A percentile compares a stretch with the other conserved stretches of the same genome.
These are phyloP conservation scores for Kuraishia piskuri DNA, from an alignment of 805 yeast species.

Conservation along the genomic window DNA sequence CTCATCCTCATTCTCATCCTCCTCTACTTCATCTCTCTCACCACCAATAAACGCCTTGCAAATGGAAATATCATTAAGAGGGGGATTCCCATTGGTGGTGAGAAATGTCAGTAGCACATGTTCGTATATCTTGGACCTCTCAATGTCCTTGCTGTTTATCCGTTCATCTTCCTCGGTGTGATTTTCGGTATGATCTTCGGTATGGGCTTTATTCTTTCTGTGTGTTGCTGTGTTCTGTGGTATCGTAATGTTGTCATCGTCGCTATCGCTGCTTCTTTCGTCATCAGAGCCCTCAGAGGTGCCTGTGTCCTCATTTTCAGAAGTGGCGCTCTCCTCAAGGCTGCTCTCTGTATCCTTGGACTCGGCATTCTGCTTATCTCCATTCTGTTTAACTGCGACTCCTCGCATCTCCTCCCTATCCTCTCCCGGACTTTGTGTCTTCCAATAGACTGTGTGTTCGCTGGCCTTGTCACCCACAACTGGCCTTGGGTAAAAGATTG, in stretches of 20 bases:
- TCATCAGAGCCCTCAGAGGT: no score
- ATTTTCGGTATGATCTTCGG: slow-evolving; percentile 1
- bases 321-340: background rate
- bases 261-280: background rate
- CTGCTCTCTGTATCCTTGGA: background rate
- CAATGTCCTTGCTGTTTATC: slow-evolving; percentile 15
- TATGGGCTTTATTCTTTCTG: background rate
- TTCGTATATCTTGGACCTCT: slow-evolving; percentile 17
- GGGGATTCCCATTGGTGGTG: slow-evolving; percentile 10
- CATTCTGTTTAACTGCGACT: no score
- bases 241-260: background rate
- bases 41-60: background rate
- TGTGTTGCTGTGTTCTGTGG: background rate
- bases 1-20: background rate
- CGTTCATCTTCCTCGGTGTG: slow-evolving; percentile 11
- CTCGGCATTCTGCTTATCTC: background rate
- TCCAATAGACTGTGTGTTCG: background rate
- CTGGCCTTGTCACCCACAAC: background rate
- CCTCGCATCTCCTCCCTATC: no score
- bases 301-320: no score
- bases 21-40: background rate
- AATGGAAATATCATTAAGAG: slow-evolving; percentile 8
- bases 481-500: background rate
- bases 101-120: slow-evolving; percentile 14
- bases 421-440: background rate